A percentile compares a stretch with the other conserved stretches of the same genome.
These are phyloP conservation scores for Acacia melanoxylon DNA, from an alignment of 306 rosid genomes.

Conservation along the genomic window DNA sequence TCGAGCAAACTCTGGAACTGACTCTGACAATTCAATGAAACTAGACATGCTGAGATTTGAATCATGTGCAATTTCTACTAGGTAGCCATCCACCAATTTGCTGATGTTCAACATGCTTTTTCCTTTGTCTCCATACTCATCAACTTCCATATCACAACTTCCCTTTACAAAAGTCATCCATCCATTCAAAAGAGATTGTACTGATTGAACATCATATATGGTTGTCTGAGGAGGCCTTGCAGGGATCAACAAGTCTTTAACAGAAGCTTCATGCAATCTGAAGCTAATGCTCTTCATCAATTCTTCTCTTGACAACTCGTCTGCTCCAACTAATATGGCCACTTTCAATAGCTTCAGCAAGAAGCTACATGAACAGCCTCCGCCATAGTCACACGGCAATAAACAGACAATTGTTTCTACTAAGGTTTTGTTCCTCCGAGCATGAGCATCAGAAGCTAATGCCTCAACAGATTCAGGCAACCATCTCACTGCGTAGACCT, in stretches of 20 bases:
- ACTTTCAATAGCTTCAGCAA: constrained; percentile 87
- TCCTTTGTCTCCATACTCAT: constrained; percentile 57
- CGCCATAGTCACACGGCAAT: constrained; percentile 63
- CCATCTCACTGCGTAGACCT: constrained; percentile 60
- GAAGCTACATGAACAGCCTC: constrained; percentile 86
- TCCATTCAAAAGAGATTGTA: constrained; percentile 55
- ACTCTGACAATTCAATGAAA: constrained; percentile 66
- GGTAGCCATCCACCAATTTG: constrained; percentile 76
- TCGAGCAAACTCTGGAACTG: constrained; percentile 73
- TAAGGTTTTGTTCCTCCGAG: constrained; percentile 69
- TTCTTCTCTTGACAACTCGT: constrained; percentile 56
- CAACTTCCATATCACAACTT: constrained; percentile 29
- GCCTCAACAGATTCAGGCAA: constrained; percentile 89
- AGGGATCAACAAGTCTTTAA: constrained; percentile 76
- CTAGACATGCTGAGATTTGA: constrained; percentile 55
- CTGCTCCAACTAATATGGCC: constrained; percentile 77
- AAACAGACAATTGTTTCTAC: constrained; percentile 88
- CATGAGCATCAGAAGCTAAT: constrained; percentile 73
- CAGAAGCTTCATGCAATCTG: constrained; percentile 84
- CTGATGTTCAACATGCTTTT: constrained; percentile 62
- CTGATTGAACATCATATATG: constrained; percentile 63
- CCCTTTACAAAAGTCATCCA: constrained; percentile 44
- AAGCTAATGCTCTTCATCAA: constrained; percentile 63
- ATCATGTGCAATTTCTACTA: constrained; percentile 76
- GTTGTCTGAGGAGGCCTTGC: constrained; percentile 71